A percentile compares a stretch with the other conserved stretches of the same genome.
Evolutionary conservation across 495 filamentous ascomycete genomes (phyloP).

Genomic region (Penicillium alfredii): DNA sequence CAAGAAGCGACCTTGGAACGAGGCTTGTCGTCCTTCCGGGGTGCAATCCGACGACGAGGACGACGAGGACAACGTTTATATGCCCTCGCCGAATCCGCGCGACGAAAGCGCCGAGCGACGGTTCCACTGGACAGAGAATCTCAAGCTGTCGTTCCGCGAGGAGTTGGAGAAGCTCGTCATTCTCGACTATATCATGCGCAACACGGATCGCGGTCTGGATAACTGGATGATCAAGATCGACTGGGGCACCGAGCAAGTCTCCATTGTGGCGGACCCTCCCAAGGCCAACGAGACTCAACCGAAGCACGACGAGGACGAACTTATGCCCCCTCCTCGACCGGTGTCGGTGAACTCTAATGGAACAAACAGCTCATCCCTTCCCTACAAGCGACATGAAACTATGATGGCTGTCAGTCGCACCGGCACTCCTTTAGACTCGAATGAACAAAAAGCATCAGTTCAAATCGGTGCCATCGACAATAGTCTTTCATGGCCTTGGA

Average conservation of each 20-base stretch:
- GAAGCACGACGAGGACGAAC: conserved; percentile 44
- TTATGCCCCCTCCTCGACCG: conserved; percentile 51
- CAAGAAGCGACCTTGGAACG: conserved; percentile 73
- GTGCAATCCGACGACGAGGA: conserved; percentile 64
- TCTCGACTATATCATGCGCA: conserved; percentile 98
- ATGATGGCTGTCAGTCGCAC: conserved; percentile 72
- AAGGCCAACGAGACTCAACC: conserved; percentile 49
- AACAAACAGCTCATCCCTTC: conserved; percentile 47
- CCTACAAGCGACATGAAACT: conserved; percentile 72
- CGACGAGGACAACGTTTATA: conserved; percentile 54
- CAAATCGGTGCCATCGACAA: conserved; percentile 94
- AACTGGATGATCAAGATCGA: conserved; percentile 99
- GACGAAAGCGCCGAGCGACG: conserved; percentile 46
- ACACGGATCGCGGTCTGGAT: conserved; percentile 93
- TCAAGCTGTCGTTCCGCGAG: conserved; percentile 91
- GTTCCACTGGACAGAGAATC: conserved; percentile 80
- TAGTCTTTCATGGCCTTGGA: conserved; percentile 98
- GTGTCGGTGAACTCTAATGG: conserved; percentile 46
- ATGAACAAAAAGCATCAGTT: conserved; percentile 53
- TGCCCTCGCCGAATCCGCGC: conserved; percentile 36
- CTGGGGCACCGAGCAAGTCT: conserved; percentile 71
- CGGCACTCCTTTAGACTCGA: conserved; percentile 45
- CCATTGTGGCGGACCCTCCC: conserved; percentile 77
- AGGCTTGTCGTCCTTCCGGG: conserved; percentile 73
- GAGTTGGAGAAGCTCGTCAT: conserved; percentile 97